These are phyloP conservation scores for Pseudognaphalium luteoalbum DNA, from an alignment of 129 eudicot genomes.

Conservation along the genomic window DNA sequence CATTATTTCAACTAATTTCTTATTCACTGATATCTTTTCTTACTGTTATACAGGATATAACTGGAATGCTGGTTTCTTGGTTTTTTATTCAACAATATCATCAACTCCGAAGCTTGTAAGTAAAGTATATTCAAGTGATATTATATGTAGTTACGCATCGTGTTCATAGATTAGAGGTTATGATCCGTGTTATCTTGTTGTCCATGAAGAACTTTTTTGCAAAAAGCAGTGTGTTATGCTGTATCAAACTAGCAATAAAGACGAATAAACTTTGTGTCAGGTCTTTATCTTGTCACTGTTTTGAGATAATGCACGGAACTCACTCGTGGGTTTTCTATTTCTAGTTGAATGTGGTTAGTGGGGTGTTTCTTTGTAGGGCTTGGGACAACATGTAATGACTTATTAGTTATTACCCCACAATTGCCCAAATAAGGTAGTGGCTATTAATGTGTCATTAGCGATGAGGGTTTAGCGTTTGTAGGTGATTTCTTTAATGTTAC, in stretches of 20 bases:
- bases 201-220: constrained; percentile 19
- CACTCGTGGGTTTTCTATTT: constrained; percentile 31
- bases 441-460: constrained; percentile 5
- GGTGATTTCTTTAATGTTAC: constrained; percentile 7
- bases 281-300: constrained; percentile 37
- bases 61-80: background rate
- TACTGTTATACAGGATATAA: constrained; percentile 1
- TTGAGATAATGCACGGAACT: constrained; percentile 33
- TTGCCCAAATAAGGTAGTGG: background rate
- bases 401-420: constrained; percentile 3
- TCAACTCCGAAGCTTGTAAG: background rate
- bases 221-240: constrained; percentile 30
- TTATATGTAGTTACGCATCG: background rate
- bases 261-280: constrained; percentile 32
- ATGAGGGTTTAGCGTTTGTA: background rate
- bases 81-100: background rate
- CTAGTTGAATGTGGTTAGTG: constrained; percentile 36
- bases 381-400: constrained; percentile 20
- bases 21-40: background rate
- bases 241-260: constrained; percentile 39
- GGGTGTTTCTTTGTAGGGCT: constrained; percentile 6
- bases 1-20: constrained; percentile 21
- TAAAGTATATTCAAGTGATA: background rate
- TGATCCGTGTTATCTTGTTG: constrained; percentile 13
- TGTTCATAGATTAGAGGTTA: constrained; percentile 4